Percentiles rank a stretch among this genome's conserved stretches.
phyloP scores from a whole-genome alignment of 2,329 filamentous ascomycete genomes.

The Bisporella sp. region DNA sequence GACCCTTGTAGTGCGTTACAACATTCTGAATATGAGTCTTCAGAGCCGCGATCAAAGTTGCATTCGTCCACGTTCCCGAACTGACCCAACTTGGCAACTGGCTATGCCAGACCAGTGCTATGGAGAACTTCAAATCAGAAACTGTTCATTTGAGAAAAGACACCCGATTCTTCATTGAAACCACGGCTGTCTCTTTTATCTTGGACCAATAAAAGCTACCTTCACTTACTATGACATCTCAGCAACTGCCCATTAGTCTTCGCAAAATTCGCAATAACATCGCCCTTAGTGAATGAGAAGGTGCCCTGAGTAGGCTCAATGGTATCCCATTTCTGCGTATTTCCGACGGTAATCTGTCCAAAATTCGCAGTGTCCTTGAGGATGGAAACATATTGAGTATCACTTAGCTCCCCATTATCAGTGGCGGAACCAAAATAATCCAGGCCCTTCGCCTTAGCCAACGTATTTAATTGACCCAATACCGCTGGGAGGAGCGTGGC shows the following conservation, averaged over 20 bases:
- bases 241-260: constrained; percentile 43
- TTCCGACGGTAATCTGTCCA: constrained; percentile 58
- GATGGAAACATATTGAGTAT: constrained; percentile 44
- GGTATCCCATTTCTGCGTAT: constrained; percentile 57
- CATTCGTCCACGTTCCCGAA: constrained; percentile 46
- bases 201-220: too few relatives aligned
- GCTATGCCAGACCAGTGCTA: constrained; percentile 37
- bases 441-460: constrained; percentile 49
- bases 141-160: too few relatives aligned
- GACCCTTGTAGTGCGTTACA: constrained; percentile 51
- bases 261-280: constrained; percentile 44
- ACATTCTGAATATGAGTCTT: constrained; percentile 55
- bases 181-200: too few relatives aligned
- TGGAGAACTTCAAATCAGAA: too few relatives aligned
- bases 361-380: constrained; percentile 51
- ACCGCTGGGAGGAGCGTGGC: too few relatives aligned
- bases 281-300: constrained; percentile 53
- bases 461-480: constrained; percentile 19
- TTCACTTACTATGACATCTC: constrained; percentile 49
- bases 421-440: constrained; percentile 52
- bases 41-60: constrained; percentile 47
- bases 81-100: constrained; percentile 48
- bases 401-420: constrained; percentile 44
- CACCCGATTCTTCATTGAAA: too few relatives aligned
- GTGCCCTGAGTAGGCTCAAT: constrained; percentile 48